phyloP scores from a whole-genome alignment of 106 monocot genomes.

The Vanilla planifolia region DNA sequence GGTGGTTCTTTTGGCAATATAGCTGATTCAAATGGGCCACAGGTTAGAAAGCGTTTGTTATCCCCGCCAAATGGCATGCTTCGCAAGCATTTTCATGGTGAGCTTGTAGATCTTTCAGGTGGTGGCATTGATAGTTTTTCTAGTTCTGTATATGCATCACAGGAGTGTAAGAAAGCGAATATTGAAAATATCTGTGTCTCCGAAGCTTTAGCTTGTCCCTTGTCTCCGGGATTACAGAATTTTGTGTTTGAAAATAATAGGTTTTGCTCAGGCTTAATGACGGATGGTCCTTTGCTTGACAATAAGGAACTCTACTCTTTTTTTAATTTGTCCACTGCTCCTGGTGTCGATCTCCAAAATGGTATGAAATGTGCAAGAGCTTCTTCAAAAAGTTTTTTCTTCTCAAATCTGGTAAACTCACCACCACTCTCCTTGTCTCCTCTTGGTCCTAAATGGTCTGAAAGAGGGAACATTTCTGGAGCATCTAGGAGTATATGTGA shows the following conservation, averaged over 20 bases:
- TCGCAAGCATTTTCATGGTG: constrained; percentile 50
- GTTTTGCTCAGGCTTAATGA: constrained; percentile 25
- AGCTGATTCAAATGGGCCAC: constrained; percentile 27
- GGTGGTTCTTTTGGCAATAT: constrained; percentile 5
- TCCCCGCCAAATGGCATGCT: constrained; percentile 59
- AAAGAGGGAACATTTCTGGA: constrained; percentile 43
- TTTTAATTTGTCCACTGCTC: constrained; percentile 15
- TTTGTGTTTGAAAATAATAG: constrained; percentile 6
- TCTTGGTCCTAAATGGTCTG: constrained; percentile 71
- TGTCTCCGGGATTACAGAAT: too few species aligned
- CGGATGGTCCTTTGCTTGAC: constrained; percentile 72
- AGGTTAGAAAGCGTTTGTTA: constrained; percentile 58
- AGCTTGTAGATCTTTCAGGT: constrained; percentile 36
- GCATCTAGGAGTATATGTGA: constrained; percentile 14
- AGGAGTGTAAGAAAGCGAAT: constrained; percentile 63
- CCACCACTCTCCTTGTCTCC: constrained; percentile 81
- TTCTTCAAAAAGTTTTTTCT: constrained; percentile 5
- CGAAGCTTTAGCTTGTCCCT: constrained; percentile 8
- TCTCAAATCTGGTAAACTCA: too few species aligned
- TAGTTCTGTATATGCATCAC: constrained; percentile 5
- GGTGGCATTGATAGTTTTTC: constrained; percentile 7
- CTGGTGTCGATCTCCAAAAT: constrained; percentile 5
- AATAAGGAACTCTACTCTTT: too few species aligned
- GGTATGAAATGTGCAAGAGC: constrained; percentile 4
- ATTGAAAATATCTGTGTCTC: constrained; percentile 18